Conservation (phyloP, 2,329 filamentous ascomycete genomes). For the Talaromyces verruculosus region DNA sequence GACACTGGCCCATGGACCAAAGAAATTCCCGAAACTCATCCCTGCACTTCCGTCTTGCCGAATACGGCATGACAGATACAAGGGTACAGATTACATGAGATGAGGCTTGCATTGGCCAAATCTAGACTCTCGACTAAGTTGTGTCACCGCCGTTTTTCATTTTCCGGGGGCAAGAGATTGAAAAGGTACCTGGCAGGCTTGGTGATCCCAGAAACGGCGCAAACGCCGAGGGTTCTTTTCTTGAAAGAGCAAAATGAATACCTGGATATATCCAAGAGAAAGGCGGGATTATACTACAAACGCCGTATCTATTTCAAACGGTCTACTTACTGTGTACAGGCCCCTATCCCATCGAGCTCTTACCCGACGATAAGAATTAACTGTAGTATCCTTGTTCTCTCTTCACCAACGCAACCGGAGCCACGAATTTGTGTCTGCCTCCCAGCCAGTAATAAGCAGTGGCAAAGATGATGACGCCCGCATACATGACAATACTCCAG, state of each 20-base stretch:
- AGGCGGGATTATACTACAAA: neutral
- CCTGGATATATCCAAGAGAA: neutral
- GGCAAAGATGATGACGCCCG: constrained; percentile 44
- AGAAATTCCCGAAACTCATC: neutral
- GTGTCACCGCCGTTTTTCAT: neutral
- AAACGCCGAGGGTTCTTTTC: neutral
- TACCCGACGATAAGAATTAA: neutral
- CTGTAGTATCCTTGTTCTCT: neutral
- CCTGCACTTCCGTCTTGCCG: neutral
- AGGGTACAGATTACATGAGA: neutral
- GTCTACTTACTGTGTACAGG: neutral
- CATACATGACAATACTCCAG: constrained; percentile 50
- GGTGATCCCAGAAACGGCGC: neutral
- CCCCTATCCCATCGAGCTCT: neutral
- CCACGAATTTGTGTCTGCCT: constrained; percentile 44
- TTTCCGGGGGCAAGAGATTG: neutral
- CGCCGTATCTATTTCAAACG: neutral
- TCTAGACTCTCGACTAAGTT: neutral
- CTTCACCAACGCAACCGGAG: constrained; percentile 36
- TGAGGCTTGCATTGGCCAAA: neutral
- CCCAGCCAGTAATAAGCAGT: constrained; percentile 43
- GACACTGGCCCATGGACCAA: neutral
- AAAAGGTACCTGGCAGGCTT: neutral
- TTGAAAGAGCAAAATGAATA: neutral
- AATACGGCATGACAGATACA: neutral